These are phyloP conservation scores for Salix dunnii DNA, from an alignment of 345 rosid species.

Conservation along the genomic window DNA sequence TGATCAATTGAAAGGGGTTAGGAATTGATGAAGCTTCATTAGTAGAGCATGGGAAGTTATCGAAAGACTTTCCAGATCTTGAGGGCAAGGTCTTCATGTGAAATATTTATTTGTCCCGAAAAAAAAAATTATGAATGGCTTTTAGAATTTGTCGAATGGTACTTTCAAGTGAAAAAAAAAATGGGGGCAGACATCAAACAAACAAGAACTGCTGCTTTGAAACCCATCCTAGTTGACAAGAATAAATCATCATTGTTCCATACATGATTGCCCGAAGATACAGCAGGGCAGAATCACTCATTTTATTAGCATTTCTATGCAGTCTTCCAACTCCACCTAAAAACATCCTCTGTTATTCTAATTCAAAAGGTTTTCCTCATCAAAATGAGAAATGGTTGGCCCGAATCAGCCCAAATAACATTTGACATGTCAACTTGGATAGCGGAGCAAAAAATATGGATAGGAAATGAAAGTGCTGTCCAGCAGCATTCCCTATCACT, in stretches of 20 bases:
- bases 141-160: not conserved
- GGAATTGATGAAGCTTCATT: no score
- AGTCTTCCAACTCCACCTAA: not conserved
- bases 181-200: not conserved
- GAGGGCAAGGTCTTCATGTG: not conserved
- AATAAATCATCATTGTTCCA: not conserved
- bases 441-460: not conserved
- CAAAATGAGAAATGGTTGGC: not conserved
- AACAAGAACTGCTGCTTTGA: not conserved
- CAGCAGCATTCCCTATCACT: constrained; percentile 13
- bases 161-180: not conserved
- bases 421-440: not conserved
- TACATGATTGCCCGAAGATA: not conserved
- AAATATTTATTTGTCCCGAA: not conserved
- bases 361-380: not conserved
- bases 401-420: not conserved
- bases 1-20: no score
- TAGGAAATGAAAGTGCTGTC: not conserved
- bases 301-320: not conserved
- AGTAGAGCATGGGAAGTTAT: no score
- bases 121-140: not conserved
- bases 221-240: not conserved
- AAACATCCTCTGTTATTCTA: not conserved
- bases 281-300: not conserved
- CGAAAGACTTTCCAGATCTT: no score